Base-by-base conservation (phyloP, 352 stramenopile species). In the Pythium utonaiense region DNA sequence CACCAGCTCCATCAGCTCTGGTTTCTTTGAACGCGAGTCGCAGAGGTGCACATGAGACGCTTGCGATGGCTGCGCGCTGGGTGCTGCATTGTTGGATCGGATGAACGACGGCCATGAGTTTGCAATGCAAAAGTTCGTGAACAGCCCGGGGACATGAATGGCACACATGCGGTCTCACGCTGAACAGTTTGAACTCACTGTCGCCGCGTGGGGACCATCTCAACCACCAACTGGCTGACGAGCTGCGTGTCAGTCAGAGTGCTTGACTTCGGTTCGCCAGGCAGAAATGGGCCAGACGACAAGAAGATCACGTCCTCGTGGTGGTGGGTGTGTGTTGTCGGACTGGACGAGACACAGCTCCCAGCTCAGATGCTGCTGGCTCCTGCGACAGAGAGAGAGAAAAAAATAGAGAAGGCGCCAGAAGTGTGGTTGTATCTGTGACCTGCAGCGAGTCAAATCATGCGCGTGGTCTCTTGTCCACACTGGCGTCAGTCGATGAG, bases 401-500 rank as follows among this genome's bases (percentile, higher is more conserved):
- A 10, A 3, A 10, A 13, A 19, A 44, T 14, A 44, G 36, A 44
- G 36, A 44, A 44, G 40, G 6, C 40, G 24, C 6, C 21, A 19
- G 40, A 47, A 47, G 40, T n/a, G 22, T n/a, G n/a, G n/a, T n/a
- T n/a, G n/a, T 33, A 33, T 5, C 9, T 5, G 28, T 10, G 28
- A 33, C 28, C 28, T 33, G 28, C 28, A 33, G 28, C 28, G 28
- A 5, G 28, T 33, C 28, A 33, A 33, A 31, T n/a, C 6, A 30
- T 44, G 28, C 8, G 52, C 22, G 50, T 41, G 16, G 50, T 65
- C 58, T 57, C 59, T 65, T 31, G 58, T 60, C 14, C 49, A 19
- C 50, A 34, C 58, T 66, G 30, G 59, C 59, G 59, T 66, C 59
- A 66, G 59, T 66, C n/a, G 9, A 33, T 33, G 28, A 33, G 30